A percentile compares a stretch with the other conserved stretches of the same genome.
phyloP scores from a whole-genome alignment of 1,284 basidiomycete genomes.

The Irpex sp. region DNA sequence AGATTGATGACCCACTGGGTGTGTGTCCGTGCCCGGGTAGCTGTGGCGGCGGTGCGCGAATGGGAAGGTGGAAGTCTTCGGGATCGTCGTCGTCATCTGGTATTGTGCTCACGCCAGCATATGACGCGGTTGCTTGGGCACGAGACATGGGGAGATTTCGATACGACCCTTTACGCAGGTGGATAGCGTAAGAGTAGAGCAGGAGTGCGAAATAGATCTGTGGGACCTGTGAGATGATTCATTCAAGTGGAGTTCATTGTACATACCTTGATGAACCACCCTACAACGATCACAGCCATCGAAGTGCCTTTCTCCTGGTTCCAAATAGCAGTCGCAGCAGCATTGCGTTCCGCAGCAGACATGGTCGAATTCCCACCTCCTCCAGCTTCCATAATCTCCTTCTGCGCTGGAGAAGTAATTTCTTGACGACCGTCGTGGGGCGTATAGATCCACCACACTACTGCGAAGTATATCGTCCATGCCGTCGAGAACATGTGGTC shows the following conservation, averaged over 20 bases:
- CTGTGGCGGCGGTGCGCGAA: constrained; percentile 32
- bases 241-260: not conserved
- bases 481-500: constrained; percentile 92
- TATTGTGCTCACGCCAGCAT: constrained; percentile 15
- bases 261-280: constrained; percentile 85
- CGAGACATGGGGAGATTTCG: constrained; percentile 71
- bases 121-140: constrained; percentile 20
- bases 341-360: constrained; percentile 57
- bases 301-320: constrained; percentile 83
- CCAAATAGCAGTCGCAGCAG: constrained; percentile 82
- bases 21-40: constrained; percentile 17
- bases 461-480: constrained; percentile 89
- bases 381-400: constrained; percentile 61
- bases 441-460: constrained; percentile 85
- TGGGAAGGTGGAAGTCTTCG: constrained; percentile 61
- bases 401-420: constrained; percentile 81
- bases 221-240: not conserved
- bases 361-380: constrained; percentile 44
- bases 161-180: constrained; percentile 90
- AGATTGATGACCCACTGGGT: constrained; percentile 28
- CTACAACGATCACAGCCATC: constrained; percentile 69
- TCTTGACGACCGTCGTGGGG: constrained; percentile 84
- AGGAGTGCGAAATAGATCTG: constrained; percentile 91
- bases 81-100: constrained; percentile 47
- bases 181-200: constrained; percentile 91